Conservation (phyloP, 768 basidiomycete genomes). For the Tricholoma furcatifolium region DNA sequence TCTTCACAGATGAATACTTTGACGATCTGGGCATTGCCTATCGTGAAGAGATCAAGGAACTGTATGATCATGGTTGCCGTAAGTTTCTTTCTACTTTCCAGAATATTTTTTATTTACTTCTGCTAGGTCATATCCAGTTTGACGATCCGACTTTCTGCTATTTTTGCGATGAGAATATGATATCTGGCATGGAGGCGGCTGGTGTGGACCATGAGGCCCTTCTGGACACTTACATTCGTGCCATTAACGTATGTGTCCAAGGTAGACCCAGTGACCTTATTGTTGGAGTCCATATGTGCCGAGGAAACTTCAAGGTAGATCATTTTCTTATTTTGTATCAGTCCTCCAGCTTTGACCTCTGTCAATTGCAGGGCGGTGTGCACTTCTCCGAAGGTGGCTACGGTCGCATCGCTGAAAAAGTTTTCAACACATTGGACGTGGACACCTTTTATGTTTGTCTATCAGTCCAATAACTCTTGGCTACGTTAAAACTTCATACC, state of each 20-base stretch:
- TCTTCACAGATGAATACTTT: slow-evolving; percentile 48
- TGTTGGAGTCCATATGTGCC: slow-evolving; percentile 60
- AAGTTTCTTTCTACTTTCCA: slow-evolving; percentile 19
- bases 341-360: slow-evolving; percentile 16
- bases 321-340: background rate
- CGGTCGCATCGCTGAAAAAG: slow-evolving; percentile 48
- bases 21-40: slow-evolving; percentile 46
- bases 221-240: slow-evolving; percentile 66
- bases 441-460: slow-evolving; percentile 49
- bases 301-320: slow-evolving; percentile 51
- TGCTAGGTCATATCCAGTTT: slow-evolving; percentile 48
- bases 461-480: background rate
- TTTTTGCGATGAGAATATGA: slow-evolving; percentile 63
- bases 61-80: slow-evolving; percentile 51
- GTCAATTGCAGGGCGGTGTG: slow-evolving; percentile 31
- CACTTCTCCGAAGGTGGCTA: slow-evolving; percentile 66
- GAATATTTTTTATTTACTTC: background rate
- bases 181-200: slow-evolving; percentile 52
- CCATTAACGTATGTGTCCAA: slow-evolving; percentile 56
- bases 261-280: slow-evolving; percentile 54
- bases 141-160: slow-evolving; percentile 58
- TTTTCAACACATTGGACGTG: slow-evolving; percentile 60
- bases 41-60: slow-evolving; percentile 46
- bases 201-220: slow-evolving; percentile 63
- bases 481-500: slow-evolving; percentile 10